Conservation (phyloP, 2,329 filamentous ascomycete genomes). For the Ophiocordyceps polyrhachis-furcata region DNA sequence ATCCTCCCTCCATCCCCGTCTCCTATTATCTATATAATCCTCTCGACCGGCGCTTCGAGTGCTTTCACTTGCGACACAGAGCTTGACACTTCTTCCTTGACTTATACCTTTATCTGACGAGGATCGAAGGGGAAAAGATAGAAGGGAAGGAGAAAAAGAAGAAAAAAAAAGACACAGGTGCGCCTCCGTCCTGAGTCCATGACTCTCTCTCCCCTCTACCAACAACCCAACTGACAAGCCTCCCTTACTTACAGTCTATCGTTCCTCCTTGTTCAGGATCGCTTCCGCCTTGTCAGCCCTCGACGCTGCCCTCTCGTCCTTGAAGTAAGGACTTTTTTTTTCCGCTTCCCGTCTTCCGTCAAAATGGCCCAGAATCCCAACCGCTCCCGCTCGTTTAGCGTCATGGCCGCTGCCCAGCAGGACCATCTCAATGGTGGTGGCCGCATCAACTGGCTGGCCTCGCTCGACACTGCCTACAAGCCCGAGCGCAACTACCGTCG, state of each 20-base stretch:
- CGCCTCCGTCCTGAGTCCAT: no score
- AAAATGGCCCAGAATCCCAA: conserved; percentile 14
- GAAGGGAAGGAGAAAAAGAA: background rate
- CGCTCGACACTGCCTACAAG: conserved; percentile 73
- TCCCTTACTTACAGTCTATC: background rate
- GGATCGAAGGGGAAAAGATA: background rate
- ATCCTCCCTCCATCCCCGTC: background rate
- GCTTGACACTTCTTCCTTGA: no score
- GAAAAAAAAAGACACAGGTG: background rate
- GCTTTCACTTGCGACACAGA: background rate
- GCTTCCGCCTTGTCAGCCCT: background rate
- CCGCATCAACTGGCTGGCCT: conserved; percentile 45
- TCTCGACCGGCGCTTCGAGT: background rate
- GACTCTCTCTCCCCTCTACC: background rate
- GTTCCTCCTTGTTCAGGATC: background rate
- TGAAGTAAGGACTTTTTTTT: conserved; percentile 1
- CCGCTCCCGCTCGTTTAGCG: conserved; percentile 17
- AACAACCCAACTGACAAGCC: background rate
- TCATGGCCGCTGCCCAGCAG: conserved; percentile 49
- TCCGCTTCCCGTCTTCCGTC: conserved; percentile 1
- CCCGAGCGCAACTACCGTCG: conserved; percentile 83
- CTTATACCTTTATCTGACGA: no score
- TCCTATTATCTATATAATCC: background rate
- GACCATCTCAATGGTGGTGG: conserved; percentile 70
- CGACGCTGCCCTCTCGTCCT: background rate